Conservation (phyloP, 2,329 filamentous ascomycete genomes). For the Orbilia oligospora region DNA sequence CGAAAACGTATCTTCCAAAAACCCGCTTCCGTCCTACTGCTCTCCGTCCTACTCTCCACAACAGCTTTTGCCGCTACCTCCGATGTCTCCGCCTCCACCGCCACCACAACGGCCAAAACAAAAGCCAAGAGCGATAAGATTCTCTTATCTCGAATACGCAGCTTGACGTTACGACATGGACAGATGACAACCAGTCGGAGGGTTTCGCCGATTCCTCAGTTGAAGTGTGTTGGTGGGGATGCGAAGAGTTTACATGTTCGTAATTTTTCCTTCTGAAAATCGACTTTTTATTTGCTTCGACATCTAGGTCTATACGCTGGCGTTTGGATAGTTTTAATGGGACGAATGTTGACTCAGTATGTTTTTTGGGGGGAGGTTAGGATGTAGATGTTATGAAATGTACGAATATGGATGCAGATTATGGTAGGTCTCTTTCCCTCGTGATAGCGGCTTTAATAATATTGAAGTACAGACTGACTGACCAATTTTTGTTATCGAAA, state of each 20-base stretch:
- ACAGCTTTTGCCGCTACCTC: conserved; percentile 6
- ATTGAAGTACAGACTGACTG: conserved; percentile 17
- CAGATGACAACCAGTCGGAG: conserved; percentile 57
- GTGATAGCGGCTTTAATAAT: conserved; percentile 78
- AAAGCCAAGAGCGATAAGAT: conserved; percentile 60
- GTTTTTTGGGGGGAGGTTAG: conserved; percentile 70
- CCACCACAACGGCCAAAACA: conserved; percentile 57
- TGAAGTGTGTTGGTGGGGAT: conserved; percentile 60
- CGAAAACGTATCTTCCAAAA: conserved; percentile 23
- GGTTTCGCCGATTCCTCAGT: conserved; percentile 56
- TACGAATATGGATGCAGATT: conserved; percentile 85
- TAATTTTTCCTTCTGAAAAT: conserved; percentile 5
- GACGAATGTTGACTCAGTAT: conserved; percentile 13
- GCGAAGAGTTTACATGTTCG: conserved; percentile 52
- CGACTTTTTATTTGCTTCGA: conserved; percentile 1
- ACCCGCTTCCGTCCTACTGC: conserved; percentile 8
- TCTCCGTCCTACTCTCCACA: conserved; percentile 32
- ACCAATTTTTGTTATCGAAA: not conserved
- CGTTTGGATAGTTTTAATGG: not conserved
- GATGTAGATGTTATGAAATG: conserved; percentile 87
- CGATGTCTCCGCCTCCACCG: conserved; percentile 46
- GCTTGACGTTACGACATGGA: conserved; percentile 51
- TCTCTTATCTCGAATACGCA: conserved; percentile 54
- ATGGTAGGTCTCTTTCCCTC: conserved; percentile 72
- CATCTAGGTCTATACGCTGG: no score